Base-by-base conservation (phyloP, 371 early-diverging fungal species). In the Apophysomyces trapeziformis region DNA sequence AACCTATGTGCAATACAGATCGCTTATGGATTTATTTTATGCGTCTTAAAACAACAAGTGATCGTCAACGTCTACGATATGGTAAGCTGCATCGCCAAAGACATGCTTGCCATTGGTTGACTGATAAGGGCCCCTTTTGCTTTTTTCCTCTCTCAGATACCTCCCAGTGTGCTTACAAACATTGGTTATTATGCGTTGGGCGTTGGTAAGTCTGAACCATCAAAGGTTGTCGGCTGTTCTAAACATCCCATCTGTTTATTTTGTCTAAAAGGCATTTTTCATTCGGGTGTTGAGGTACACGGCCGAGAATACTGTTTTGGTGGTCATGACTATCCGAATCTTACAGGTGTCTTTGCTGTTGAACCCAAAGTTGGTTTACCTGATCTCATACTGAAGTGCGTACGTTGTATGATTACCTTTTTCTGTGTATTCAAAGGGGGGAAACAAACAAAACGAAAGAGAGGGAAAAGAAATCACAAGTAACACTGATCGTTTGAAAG, bases 271-370 rank as follows among this genome's bases (percentile, higher is more conserved):
- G 85, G 87, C 21, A 77, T 85, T n/a, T 87, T 80, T 61, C 87
- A 87, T 67, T 85, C 87, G 37, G 85, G 85, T 8, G 76, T 85
- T 16, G 85, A 85, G 57, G 69, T 87, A 46, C 69, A 74, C 36
- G 84, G 73, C 14, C 74, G 74, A 72, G 87, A 87, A 63, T 87
- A 80, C 64, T 83, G 82, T 61, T 87, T 85, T 78, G 87, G 87
- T 50, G 87, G 87, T 8, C 85, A 85, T 63, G 83, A 83, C 18
- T 43, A 64, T 41, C 76, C 75, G 18, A 67, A 78, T 26, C 68
- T 76, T 45, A 85, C 85, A 4, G 87, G 87, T 16, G 87, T 87
- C 11, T 87, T 87, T 73, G 75, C 76, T 2, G 77, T 84, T 35
- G 75, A 78, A 21, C 84, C 87, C n/a, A 73, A 70, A 54, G 72